Evolutionary conservation across 163 green algal genomes (phyloP).

Genomic region (Prototheca wickerhamii): DNA sequence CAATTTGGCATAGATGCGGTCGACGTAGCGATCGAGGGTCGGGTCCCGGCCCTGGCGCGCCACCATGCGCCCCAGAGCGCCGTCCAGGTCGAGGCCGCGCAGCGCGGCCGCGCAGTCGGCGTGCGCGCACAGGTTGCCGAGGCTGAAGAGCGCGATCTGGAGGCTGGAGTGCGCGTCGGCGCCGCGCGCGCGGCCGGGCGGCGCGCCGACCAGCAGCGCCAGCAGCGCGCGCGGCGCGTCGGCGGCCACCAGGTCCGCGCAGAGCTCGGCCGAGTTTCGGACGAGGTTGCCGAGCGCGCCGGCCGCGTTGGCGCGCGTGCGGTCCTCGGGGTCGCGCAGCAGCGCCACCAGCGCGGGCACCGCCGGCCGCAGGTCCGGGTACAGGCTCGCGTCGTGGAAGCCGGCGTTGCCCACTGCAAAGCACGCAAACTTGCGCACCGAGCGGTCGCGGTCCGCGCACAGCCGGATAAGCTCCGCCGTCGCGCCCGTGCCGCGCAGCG

Average conservation of each 20-base stretch:
- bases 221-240: constrained; percentile 47
- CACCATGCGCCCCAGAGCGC: constrained; percentile 17
- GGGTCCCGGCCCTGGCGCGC: background rate
- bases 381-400: constrained; percentile 69
- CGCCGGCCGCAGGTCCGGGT: constrained; percentile 56
- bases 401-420: constrained; percentile 92
- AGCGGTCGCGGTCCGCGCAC: constrained; percentile 73
- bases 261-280: constrained; percentile 61
- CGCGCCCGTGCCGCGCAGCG: constrained; percentile 48
- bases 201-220: background rate
- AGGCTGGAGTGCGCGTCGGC: constrained; percentile 34
- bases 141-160: constrained; percentile 86
- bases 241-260: constrained; percentile 56
- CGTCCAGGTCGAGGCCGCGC: constrained; percentile 22
- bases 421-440: constrained; percentile 92
- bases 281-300: constrained; percentile 93
- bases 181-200: background rate
- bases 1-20: constrained; percentile 1
- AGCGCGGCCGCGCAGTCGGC: constrained; percentile 50
- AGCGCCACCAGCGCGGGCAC: constrained; percentile 72
- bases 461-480: constrained; percentile 68
- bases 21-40: constrained; percentile 5
- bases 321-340: constrained; percentile 71
- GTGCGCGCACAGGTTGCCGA: constrained; percentile 89
- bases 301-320: constrained; percentile 87